These are phyloP conservation scores for Alloteropsis angusta DNA, from an alignment of 202 grass and related monocot genomes.

Conservation along the genomic window DNA sequence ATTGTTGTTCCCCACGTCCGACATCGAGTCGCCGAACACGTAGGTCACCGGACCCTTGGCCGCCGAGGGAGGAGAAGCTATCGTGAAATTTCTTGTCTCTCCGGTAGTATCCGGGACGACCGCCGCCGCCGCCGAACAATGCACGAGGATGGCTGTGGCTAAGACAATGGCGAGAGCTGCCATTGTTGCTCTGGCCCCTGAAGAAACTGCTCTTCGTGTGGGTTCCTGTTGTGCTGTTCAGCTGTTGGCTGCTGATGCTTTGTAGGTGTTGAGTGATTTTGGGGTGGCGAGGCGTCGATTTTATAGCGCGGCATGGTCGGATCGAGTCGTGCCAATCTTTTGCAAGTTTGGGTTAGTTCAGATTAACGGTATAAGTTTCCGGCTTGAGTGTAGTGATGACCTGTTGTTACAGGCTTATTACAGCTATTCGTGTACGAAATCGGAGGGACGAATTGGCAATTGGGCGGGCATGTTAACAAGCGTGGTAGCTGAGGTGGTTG, in stretches of 20 bases:
- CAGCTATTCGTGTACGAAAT: neutral
- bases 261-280: neutral
- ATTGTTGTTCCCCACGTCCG: conserved; percentile 90
- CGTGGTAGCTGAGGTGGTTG: conserved; percentile 38
- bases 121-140: neutral
- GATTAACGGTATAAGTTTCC: conserved; percentile 7
- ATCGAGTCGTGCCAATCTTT: conserved; percentile 11
- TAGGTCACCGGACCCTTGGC: conserved; percentile 41
- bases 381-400: conserved; percentile 35
- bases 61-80: neutral
- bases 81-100: neutral
- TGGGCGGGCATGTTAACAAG: neutral
- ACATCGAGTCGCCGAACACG: conserved; percentile 93
- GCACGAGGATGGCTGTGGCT: conserved; percentile 24
- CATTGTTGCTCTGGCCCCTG: conserved; percentile 19
- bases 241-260: conserved; percentile 12
- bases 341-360: conserved; percentile 45
- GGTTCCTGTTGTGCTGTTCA: neutral
- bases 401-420: neutral
- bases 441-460: neutral
- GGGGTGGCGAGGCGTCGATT: neutral
- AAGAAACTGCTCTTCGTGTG: neutral
- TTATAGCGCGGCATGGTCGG: conserved; percentile 20
- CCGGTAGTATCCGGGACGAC: neutral
- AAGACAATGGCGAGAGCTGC: conserved; percentile 21